Evolutionary conservation across 257 asterid species (phyloP), one percentile per base, ranked within the genome.

Genomic region (Cordia subcordata): DNA sequence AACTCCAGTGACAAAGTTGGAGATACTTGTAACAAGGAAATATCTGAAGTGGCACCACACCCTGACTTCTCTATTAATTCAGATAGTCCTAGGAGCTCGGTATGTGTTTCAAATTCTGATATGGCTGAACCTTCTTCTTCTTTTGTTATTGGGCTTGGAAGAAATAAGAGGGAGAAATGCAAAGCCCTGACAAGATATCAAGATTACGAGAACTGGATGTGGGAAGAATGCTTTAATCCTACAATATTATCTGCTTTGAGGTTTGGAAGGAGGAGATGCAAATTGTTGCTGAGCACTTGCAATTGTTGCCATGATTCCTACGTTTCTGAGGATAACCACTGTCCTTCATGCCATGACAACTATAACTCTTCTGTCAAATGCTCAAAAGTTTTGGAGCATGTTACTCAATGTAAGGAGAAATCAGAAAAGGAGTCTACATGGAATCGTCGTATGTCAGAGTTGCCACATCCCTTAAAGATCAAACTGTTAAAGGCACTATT

Each of bases 121-220:
- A 32, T 76, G 37, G 57, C 64, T 13, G 84, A 63, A 62, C 57
- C 76, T 45, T 70, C 77, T n/a, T 58, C 63, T 27, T 68, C 76
- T 23, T 69, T 62, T 54, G 39, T 64, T 55, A n/a, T 52, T 60
- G 76, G 72, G 49, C 64, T 53, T 55, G 77, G 69, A 57, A 68
- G 63, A 42, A 72, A 65, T 66, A 75, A 57, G 66, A 53, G 58
- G 40, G 86, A 75, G 60, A 74, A 76, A 63, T 62, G 60, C 32
- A 69, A 63, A 23, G 60, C 68, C 49, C 32, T 77, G 68, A 74
- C 57, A 18, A 85, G 87, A 66, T 77, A 71, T 55, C 67, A 64
- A 62, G 85, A 80, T 67, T 72, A 73, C 18, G 87, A 80, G 74
- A 65, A 77, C 68, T 91, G 98, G 96, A 79, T 77, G 72, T 77